Conservation (phyloP, 805 yeast genomes). For the Saturnispora serradocipensis region DNA sequence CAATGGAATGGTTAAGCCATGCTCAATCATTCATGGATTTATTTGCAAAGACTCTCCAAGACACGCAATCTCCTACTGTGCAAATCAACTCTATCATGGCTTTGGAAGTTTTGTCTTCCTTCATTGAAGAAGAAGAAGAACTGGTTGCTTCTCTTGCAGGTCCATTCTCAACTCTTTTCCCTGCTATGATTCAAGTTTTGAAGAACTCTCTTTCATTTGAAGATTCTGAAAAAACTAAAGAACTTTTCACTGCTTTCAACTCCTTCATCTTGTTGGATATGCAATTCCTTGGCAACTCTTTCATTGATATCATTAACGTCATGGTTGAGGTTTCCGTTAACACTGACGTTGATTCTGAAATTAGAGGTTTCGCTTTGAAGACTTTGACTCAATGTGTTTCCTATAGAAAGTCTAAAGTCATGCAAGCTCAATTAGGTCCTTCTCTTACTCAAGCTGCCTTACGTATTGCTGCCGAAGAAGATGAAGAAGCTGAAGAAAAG, state of each 20-base stretch:
- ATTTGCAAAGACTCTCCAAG: constrained; percentile 57
- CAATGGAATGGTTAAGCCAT: constrained; percentile 47
- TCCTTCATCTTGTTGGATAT: constrained; percentile 69
- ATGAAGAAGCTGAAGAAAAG: constrained; percentile 67
- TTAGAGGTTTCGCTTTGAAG: constrained; percentile 74
- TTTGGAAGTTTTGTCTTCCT: constrained; percentile 59
- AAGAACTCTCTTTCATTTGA: constrained; percentile 60
- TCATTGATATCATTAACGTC: constrained; percentile 59
- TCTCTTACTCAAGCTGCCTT: constrained; percentile 65
- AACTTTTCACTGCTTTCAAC: constrained; percentile 77
- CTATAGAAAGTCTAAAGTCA: constrained; percentile 72
- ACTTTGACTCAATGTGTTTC: constrained; percentile 73
- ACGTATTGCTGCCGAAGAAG: constrained; percentile 71
- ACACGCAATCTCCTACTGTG: constrained; percentile 55
- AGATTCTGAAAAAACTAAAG: constrained; percentile 64
- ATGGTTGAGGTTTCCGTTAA: constrained; percentile 69
- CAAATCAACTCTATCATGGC: constrained; percentile 80
- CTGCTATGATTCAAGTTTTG: constrained; percentile 73
- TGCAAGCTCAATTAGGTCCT: constrained; percentile 77
- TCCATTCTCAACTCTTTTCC: constrained; percentile 58
- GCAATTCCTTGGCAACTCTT: constrained; percentile 66
- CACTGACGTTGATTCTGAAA: constrained; percentile 63
- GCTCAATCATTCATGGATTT: constrained; percentile 61
- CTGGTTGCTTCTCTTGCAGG: constrained; percentile 32
- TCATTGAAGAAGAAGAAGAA: constrained; percentile 51